A percentile compares a stretch with the other conserved stretches of the same genome.
Evolutionary conservation across 768 basidiomycete species (phyloP).

Genomic region (Russula sp.): DNA sequence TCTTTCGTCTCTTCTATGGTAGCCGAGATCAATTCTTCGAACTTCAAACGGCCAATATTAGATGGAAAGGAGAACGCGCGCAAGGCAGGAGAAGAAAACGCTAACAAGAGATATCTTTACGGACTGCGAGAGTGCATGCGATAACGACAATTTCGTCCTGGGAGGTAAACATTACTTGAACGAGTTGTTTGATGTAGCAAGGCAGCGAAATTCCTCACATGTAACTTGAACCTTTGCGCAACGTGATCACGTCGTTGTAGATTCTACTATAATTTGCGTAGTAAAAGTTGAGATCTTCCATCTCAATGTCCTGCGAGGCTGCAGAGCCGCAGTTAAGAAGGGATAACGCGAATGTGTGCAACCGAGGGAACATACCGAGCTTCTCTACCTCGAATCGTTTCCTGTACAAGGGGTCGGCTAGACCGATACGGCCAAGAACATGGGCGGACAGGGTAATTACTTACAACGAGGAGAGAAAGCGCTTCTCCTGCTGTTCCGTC

Average conservation of each 20-base stretch:
- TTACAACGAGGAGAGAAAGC: conserved; percentile 86
- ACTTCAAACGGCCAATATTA: conserved; percentile 36
- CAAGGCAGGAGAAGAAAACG: neutral
- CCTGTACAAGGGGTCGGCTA: conserved; percentile 35
- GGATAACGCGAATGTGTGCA: neutral
- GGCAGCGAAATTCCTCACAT: conserved; percentile 52
- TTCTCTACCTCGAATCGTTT: conserved; percentile 93
- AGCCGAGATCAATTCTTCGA: conserved; percentile 85
- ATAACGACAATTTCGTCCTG: conserved; percentile 94
- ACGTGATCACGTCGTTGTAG: conserved; percentile 95
- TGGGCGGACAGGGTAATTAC: conserved; percentile 26
- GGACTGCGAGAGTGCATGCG: conserved; percentile 91
- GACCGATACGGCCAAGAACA: conserved; percentile 6
- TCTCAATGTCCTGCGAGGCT: conserved; percentile 87
- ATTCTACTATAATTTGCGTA: conserved; percentile 97
- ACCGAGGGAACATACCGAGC: conserved; percentile 43
- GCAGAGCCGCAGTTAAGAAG: conserved; percentile 4
- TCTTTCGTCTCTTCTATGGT: conserved; percentile 97
- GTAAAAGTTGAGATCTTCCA: conserved; percentile 96
- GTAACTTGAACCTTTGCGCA: conserved; percentile 90
- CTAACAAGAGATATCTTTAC: conserved; percentile 90
- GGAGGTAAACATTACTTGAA: neutral
- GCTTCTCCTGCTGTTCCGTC: conserved; percentile 86
- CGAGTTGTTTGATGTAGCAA: conserved; percentile 1
- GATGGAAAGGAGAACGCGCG: neutral